Evolutionary conservation across 202 grass and related monocot species (phyloP), one percentile per base, ranked within the genome.

Genomic region (Zizania palustris): DNA sequence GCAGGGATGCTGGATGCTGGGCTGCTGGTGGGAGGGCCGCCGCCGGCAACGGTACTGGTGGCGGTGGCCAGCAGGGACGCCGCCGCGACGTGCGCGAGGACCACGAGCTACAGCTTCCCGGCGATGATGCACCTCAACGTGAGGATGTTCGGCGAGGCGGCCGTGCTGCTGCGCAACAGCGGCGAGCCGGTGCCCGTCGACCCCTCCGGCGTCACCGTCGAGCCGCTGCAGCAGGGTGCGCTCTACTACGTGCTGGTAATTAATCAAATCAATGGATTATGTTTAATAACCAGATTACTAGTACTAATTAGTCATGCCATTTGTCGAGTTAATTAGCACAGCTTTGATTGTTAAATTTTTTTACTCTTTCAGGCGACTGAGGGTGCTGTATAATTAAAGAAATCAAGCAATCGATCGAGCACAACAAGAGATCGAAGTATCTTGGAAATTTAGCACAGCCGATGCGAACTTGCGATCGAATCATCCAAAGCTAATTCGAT

Each of bases 181-280:
- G 91, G 90, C 60, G 86, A 93, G 53, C 63, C 60, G 4, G 81
- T 99, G 53, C 74, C 84, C 15, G 83, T 85, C 33, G 92, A 99
- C 16, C 85, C 81, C 42, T 66, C 76, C 35, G 89, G 90, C 36
- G 74, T 92, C 78, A 99, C 96, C 60, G 50, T 88, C 13, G 87
- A 95, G 63, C 96, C 96, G 20, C 92, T 99, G 21, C 92, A 99
- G 42, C 85, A 93, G 37, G 96, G 90, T 14, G 79, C 67, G 8
- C 20, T 80, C 36, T 99, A 99, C 83, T 99, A 99, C 16, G 54
- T 99, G 66, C 80, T 83, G 69, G 71, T 84, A 48, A 19, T 42
- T 45, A 48, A 2, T 8, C 48, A n/a, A 16, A 20, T 16, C 39
- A 12, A 12, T 9, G 12, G 18, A 19, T 41, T 16, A 41, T 69